phyloP scores from a whole-genome alignment of 1,284 basidiomycete genomes.

The Salmacisia buchloeana region DNA sequence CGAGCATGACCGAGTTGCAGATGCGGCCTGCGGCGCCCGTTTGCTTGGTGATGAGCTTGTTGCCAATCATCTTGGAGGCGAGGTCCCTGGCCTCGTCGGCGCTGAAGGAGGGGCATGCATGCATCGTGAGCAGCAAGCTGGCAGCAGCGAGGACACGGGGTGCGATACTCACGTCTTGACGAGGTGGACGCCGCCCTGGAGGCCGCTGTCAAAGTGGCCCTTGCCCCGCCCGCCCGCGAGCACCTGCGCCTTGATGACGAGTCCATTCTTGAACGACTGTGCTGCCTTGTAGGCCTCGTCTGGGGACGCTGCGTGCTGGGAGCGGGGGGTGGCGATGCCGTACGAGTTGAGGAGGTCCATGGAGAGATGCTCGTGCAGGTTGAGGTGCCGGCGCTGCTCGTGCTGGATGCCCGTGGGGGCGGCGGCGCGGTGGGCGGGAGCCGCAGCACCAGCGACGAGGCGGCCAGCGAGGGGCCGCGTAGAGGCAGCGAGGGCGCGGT shows the following conservation, averaged over 20 bases:
- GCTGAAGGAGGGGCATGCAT: slow-evolving; percentile 53
- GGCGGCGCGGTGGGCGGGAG: not conserved
- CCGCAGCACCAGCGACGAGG: slow-evolving; percentile 30
- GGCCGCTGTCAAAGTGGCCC: slow-evolving; percentile 91
- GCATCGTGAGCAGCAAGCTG: not conserved
- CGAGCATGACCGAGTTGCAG: slow-evolving; percentile 98
- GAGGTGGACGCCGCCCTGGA: slow-evolving; percentile 96
- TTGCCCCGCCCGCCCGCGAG: slow-evolving; percentile 97
- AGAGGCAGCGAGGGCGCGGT: slow-evolving; percentile 24
- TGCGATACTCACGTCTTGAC: slow-evolving; percentile 67
- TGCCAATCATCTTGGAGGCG: slow-evolving; percentile 88
- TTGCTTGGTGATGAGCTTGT: slow-evolving; percentile 97
- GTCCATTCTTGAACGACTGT: slow-evolving; percentile 66
- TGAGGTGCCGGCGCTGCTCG: slow-evolving; percentile 79
- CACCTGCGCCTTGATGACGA: slow-evolving; percentile 88
- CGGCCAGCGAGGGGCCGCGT: slow-evolving; percentile 26
- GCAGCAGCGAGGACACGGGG: not conserved
- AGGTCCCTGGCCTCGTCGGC: slow-evolving; percentile 81
- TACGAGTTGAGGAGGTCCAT: slow-evolving; percentile 96
- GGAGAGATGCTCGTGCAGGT: slow-evolving; percentile 98
- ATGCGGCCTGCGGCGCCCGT: slow-evolving; percentile 85
- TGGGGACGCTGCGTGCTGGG: slow-evolving; percentile 76
- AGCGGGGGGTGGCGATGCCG: slow-evolving; percentile 91
- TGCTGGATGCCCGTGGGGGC: slow-evolving; percentile 11
- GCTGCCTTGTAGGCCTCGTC: slow-evolving; percentile 86